Evolutionary conservation across 345 rosid genomes (phyloP).

Genomic region (Salix koriyanagi): DNA sequence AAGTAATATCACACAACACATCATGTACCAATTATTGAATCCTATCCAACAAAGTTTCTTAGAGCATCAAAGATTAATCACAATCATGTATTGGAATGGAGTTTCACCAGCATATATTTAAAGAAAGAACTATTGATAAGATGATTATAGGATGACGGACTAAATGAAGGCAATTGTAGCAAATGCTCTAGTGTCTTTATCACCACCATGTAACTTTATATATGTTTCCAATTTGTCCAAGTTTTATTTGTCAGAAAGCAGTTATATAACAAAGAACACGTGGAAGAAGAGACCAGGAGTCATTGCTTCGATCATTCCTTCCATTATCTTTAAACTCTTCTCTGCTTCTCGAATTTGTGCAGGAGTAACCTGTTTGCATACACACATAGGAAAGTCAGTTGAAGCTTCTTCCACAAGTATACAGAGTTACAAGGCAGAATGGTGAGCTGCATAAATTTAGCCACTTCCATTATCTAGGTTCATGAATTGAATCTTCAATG

Average conservation of each 20-base stretch:
- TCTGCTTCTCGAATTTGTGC: slow-evolving; percentile 93
- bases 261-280: slow-evolving; percentile 4
- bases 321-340: slow-evolving; percentile 78
- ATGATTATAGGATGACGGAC: background rate
- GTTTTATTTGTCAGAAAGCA: slow-evolving; percentile 8
- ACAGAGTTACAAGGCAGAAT: background rate
- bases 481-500: background rate
- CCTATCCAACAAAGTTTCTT: background rate
- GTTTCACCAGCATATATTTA: background rate
- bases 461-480: background rate
- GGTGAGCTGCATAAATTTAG: background rate
- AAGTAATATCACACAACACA: too few relatives aligned
- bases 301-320: slow-evolving; percentile 91
- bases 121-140: background rate
- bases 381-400: background rate
- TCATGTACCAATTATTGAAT: background rate
- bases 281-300: slow-evolving; percentile 60
- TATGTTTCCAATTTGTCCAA: background rate
- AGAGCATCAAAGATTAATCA: background rate
- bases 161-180: background rate
- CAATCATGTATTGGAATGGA: background rate
- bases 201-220: background rate
- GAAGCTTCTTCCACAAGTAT: background rate
- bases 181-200: background rate
- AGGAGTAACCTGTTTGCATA: slow-evolving; percentile 63